Evolutionary conservation across 169 alveolate genomes (phyloP), one percentile per base, ranked within the genome.

Genomic region (Eimeria sp.): DNA sequence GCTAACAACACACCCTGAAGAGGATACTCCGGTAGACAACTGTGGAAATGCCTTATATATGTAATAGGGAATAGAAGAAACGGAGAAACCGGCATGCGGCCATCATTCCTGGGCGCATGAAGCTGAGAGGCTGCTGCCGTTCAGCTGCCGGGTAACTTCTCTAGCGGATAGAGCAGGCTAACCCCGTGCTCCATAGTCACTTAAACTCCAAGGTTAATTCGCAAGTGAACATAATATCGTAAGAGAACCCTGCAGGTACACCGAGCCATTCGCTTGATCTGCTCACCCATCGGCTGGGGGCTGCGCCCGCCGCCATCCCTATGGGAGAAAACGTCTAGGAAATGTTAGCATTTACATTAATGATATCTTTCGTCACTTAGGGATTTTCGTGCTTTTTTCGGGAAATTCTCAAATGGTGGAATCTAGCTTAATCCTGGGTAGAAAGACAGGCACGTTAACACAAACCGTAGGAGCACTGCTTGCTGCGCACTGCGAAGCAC

Each of bases 51-150:
- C 45, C 49, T 13, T 67, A 67, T 27, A 4, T n/a, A n/a, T 13
- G 45, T 11, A 67, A 67, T 45, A 13, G 49, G 78, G 25, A 30
- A 67, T 30, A 67, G 78, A 67, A 67, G 78, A 67, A 67, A 30
- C 5, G 45, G 0, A 6, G 49, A 67, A 67, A 67, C 78, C 78
- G 20, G 78, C 78, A 67, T 43, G 58, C 86, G 43, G 63, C 58
- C 58, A 43, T 40, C 86, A 75, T 61, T 75, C 40, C 86, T 4
- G 54, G 30, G 43, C 86, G 58, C 86, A 75, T 4, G 61, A 20
- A 47, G 86, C 86, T 75, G 86, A 75, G 30, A 75, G 54, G 86
- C 86, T 75, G 86, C 11, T 58, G 58, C 61, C 86, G 63, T 47
- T 75, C 16, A 75, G 86, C 25, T 40, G 54, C 16, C 86, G 86